phyloP scores from a whole-genome alignment of 2,329 filamentous ascomycete genomes.

The Acrocalymma vagum region DNA sequence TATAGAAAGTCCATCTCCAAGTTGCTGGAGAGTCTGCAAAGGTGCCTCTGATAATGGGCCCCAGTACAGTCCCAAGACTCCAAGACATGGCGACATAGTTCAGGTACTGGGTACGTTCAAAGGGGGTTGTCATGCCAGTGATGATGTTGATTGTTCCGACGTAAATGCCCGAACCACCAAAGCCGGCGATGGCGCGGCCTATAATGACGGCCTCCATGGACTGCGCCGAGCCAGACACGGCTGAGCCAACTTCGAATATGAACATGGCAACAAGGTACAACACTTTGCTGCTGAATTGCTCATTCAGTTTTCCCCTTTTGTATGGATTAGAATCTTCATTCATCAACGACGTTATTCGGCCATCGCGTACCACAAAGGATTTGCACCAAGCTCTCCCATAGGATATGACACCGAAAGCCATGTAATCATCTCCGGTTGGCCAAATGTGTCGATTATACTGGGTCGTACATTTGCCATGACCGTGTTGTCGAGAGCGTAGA shows the following conservation, averaged over 20 bases:
- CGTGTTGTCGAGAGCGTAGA: conserved; percentile 41
- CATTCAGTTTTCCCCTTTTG: conserved; percentile 24
- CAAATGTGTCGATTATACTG: conserved; percentile 22
- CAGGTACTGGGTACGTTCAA: conserved; percentile 42
- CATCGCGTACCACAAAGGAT: conserved; percentile 3
- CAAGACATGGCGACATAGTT: conserved; percentile 44
- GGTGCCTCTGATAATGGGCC: conserved; percentile 50
- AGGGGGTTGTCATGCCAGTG: conserved; percentile 30
- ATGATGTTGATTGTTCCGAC: conserved; percentile 39
- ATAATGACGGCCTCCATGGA: conserved; percentile 40
- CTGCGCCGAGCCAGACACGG: conserved; percentile 35
- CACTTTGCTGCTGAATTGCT: conserved; percentile 55
- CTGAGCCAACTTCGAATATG: conserved; percentile 39
- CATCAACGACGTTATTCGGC: neutral
- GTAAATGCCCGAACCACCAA: conserved; percentile 56
- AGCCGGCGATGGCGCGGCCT: conserved; percentile 55
- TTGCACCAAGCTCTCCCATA: conserved; percentile 3
- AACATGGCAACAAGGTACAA: conserved; percentile 37
- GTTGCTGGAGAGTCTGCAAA: conserved; percentile 51
- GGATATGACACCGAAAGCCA: conserved; percentile 3
- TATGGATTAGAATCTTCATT: neutral
- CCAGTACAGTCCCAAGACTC: conserved; percentile 45
- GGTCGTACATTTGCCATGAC: conserved; percentile 34
- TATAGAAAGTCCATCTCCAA: conserved; percentile 53
- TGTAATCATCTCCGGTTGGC: conserved; percentile 7